Conservation (phyloP, 1,139 yeast genomes). For the Pichia sp. region DNA sequence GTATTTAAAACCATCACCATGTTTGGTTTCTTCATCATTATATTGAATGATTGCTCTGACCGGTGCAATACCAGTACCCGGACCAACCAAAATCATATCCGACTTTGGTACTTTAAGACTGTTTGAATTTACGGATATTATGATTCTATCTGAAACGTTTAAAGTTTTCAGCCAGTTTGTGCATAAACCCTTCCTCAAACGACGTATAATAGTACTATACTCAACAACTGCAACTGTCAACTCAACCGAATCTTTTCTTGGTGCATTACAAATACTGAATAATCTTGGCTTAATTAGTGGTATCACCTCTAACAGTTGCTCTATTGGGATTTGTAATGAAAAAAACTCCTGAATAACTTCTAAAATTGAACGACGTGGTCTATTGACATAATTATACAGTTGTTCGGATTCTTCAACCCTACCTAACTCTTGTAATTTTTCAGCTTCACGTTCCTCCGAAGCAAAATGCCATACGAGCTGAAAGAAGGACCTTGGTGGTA, state of each 20-base stretch:
- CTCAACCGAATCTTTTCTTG: conserved; percentile 42
- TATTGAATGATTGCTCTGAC: conserved; percentile 58
- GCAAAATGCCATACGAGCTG: conserved; percentile 67
- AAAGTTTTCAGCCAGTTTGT: conserved; percentile 65
- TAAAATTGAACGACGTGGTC: conserved; percentile 82
- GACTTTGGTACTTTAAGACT: conserved; percentile 32
- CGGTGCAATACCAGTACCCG: conserved; percentile 95
- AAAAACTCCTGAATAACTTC: conserved; percentile 81
- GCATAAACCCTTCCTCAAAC: conserved; percentile 76
- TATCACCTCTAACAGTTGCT: conserved; percentile 65
- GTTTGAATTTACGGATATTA: conserved; percentile 51
- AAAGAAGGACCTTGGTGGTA: conserved; percentile 83
- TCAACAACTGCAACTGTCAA: conserved; percentile 79
- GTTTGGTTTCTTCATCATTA: conserved; percentile 17
- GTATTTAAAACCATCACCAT: conserved; percentile 28
- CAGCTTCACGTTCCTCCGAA: conserved; percentile 59
- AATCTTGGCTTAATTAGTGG: conserved; percentile 76
- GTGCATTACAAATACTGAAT: conserved; percentile 71
- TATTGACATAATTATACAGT: conserved; percentile 77
- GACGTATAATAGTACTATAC: conserved; percentile 72
- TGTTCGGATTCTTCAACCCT: conserved; percentile 69
- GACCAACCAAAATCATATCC: conserved; percentile 59
- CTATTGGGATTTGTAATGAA: conserved; percentile 65
- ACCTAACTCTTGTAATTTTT: conserved; percentile 72
- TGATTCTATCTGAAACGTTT: conserved; percentile 40